These are phyloP conservation scores for Monosporascus sp. DNA, from an alignment of 2,329 filamentous ascomycete genomes.

Conservation along the genomic window DNA sequence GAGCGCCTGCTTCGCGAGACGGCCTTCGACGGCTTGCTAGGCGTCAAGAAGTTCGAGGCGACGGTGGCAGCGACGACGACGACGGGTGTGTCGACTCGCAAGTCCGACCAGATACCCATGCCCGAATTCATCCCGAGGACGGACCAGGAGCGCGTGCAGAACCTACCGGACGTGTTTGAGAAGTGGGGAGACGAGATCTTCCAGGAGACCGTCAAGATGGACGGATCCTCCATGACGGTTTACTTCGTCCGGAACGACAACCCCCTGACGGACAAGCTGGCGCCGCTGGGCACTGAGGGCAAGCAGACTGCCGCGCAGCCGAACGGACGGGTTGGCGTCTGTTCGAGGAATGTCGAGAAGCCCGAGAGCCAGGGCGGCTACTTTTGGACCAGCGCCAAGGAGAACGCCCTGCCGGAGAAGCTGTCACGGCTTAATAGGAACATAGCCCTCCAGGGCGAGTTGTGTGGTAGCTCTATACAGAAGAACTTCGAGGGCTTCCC, in stretches of 20 bases:
- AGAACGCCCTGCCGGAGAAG: slow-evolving; percentile 14
- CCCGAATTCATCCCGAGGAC: slow-evolving; percentile 20
- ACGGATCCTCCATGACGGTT: slow-evolving; percentile 31
- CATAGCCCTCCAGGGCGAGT: slow-evolving; percentile 27
- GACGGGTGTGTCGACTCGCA: background rate
- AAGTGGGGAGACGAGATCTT: slow-evolving; percentile 18
- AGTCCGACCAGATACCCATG: slow-evolving; percentile 4
- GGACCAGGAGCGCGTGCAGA: slow-evolving; percentile 19
- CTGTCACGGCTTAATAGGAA: slow-evolving; percentile 12
- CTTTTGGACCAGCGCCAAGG: slow-evolving; percentile 21
- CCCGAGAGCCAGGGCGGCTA: background rate
- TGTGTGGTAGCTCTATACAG: slow-evolving; percentile 22
- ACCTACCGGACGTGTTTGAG: slow-evolving; percentile 14
- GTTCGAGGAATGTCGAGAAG: slow-evolving; percentile 22
- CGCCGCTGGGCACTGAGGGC: slow-evolving; percentile 4
- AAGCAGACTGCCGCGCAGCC: slow-evolving; percentile 18
- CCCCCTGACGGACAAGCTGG: slow-evolving; percentile 11
- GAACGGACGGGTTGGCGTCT: slow-evolving; percentile 27
- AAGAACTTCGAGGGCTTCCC: slow-evolving; percentile 23
- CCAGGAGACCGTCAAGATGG: slow-evolving; percentile 34
- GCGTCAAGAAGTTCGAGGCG: slow-evolving; percentile 22
- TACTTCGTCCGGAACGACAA: slow-evolving; percentile 28
- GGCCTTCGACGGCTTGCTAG: slow-evolving; percentile 18
- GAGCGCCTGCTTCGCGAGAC: slow-evolving; percentile 6
- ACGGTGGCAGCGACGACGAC: background rate